Evolutionary conservation across 1,284 basidiomycete species (phyloP).

Genomic region (Psilocybe mexicana): DNA sequence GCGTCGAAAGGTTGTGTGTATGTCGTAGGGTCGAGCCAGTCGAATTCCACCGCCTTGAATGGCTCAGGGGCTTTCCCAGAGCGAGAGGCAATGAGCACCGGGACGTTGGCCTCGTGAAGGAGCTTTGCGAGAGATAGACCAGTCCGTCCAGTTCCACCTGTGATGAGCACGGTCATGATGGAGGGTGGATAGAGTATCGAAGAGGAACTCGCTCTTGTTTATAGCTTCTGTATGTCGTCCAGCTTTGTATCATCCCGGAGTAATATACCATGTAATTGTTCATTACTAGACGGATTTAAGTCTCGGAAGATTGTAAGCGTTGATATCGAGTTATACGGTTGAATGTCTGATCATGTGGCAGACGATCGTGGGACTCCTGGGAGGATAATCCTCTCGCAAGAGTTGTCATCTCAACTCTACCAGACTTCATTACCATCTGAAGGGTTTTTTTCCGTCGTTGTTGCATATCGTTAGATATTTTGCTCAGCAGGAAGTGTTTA

Average conservation of each 20-base stretch:
- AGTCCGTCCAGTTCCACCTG: constrained; percentile 26
- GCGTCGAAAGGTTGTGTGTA: constrained; percentile 21
- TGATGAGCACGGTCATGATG: constrained; percentile 25
- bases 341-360: neutral
- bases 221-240: neutral
- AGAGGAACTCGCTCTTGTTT: neutral
- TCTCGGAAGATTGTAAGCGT: neutral
- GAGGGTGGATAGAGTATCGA: neutral
- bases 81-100: constrained; percentile 23
- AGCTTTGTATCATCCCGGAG: neutral
- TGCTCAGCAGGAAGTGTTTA: no score
- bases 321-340: neutral
- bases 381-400: no score
- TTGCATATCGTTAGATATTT: no score
- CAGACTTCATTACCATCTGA: no score
- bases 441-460: no score
- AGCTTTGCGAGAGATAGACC: constrained; percentile 18
- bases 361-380: no score
- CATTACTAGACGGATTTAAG: neutral
- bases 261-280: neutral
- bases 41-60: constrained; percentile 21
- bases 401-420: no score
- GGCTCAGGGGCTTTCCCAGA: constrained; percentile 18
- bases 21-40: constrained; percentile 22
- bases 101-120: constrained; percentile 14